Percentiles rank a stretch among this genome's conserved stretches.
These are phyloP conservation scores for Phytophthora melonis DNA, from an alignment of 352 stramenopile species.

Conservation along the genomic window DNA sequence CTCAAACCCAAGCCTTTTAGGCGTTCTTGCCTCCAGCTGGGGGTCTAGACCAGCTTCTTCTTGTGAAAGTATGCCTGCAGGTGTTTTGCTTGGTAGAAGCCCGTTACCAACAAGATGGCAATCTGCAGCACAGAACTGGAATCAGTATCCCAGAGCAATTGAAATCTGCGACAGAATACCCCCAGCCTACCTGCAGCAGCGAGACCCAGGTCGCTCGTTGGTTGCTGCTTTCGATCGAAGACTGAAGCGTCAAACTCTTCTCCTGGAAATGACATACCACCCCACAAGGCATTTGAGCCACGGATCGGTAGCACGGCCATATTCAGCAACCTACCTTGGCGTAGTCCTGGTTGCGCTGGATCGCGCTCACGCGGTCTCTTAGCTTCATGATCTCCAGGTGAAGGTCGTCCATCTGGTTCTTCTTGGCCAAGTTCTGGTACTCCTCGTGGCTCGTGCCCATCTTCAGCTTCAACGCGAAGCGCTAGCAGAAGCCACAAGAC, in stretches of 20 bases:
- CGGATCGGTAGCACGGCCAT: neutral
- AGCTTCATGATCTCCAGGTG: conserved; percentile 85
- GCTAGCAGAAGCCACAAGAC: conserved; percentile 33
- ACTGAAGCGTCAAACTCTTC: conserved; percentile 78
- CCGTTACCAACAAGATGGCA: conserved; percentile 67
- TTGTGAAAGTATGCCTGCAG: conserved; percentile 86
- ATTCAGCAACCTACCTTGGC: conserved; percentile 55
- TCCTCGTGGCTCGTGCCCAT: conserved; percentile 81
- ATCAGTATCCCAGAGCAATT: neutral
- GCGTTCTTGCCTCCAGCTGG: no score
- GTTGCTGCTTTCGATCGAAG: conserved; percentile 84
- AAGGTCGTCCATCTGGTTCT: conserved; percentile 85
- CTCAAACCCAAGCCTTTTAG: no score
- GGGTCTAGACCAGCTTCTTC: conserved; percentile 76
- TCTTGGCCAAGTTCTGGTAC: conserved; percentile 86
- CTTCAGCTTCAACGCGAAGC: conserved; percentile 71
- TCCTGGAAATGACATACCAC: conserved; percentile 39
- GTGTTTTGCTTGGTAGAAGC: conserved; percentile 84
- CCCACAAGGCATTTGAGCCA: neutral
- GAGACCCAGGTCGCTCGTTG: conserved; percentile 83
- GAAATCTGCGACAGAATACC: neutral
- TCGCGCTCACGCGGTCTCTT: conserved; percentile 76
- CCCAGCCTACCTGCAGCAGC: conserved; percentile 64
- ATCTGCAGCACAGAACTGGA: conserved; percentile 46
- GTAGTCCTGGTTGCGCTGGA: conserved; percentile 89